Conservation (phyloP, 2,329 filamentous ascomycete species). For the Ascochyta lentis region DNA sequence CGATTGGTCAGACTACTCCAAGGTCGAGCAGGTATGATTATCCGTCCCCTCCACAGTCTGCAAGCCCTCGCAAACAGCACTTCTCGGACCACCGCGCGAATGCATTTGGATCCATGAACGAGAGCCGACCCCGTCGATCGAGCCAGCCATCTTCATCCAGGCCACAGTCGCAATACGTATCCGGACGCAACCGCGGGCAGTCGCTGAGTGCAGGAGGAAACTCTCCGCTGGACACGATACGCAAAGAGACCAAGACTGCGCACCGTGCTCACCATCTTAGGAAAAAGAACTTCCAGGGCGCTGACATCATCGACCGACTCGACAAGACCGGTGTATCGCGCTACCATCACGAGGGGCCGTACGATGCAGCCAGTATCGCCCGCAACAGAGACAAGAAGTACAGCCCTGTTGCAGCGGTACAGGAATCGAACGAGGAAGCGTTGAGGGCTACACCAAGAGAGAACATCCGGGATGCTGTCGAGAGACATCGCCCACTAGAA, state of each 20-base stretch:
- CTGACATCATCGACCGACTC: constrained; percentile 82
- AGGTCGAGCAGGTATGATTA: constrained; percentile 44
- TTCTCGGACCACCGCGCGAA: constrained; percentile 43
- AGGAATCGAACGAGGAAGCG: constrained; percentile 75
- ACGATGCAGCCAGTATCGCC: constrained; percentile 78
- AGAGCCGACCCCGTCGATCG: constrained; percentile 42
- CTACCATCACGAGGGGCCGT: constrained; percentile 92
- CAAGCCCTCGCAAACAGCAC: constrained; percentile 57
- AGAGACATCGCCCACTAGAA: constrained; percentile 78
- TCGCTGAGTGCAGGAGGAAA: constrained; percentile 69
- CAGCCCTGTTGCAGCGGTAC: constrained; percentile 79
- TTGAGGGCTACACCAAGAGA: constrained; percentile 81
- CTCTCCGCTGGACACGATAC: constrained; percentile 72
- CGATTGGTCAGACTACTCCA: constrained; percentile 26
- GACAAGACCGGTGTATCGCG: constrained; percentile 68
- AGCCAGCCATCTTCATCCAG: constrained; percentile 39
- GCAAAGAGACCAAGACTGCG: constrained; percentile 68
- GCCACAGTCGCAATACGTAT: constrained; percentile 32
- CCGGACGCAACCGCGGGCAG: constrained; percentile 49
- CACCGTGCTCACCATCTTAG: constrained; percentile 70
- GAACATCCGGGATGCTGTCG: constrained; percentile 75
- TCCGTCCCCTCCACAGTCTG: constrained; percentile 62
- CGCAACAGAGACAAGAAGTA: constrained; percentile 69
- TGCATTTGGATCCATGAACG: constrained; percentile 40
- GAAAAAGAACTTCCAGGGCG: constrained; percentile 69